These are phyloP conservation scores for Amphicarpaea edgeworthii DNA, from an alignment of 306 rosid genomes.

Conservation along the genomic window DNA sequence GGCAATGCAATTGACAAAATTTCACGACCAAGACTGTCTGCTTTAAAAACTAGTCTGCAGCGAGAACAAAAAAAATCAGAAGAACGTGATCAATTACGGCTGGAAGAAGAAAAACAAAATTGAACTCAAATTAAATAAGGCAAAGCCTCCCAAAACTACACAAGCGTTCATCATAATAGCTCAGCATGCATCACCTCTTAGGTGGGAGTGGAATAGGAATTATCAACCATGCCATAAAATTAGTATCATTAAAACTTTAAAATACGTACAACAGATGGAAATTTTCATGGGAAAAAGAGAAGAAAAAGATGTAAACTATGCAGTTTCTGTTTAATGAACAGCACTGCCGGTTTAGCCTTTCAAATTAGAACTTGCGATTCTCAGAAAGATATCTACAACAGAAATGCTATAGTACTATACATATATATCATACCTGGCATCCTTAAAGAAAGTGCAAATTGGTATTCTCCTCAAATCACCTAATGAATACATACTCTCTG, in stretches of 20 bases:
- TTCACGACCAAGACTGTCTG: conserved; percentile 80
- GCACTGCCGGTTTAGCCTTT: not conserved
- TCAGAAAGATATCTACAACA: not conserved
- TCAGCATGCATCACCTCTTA: conserved; percentile 11
- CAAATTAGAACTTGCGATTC: not conserved
- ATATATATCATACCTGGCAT: conserved; percentile 60
- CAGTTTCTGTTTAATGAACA: conserved; percentile 5
- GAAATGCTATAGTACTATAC: conserved; percentile 29
- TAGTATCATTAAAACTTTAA: conserved; percentile 3
- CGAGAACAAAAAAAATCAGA: conserved; percentile 34
- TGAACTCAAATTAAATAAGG: conserved; percentile 1
- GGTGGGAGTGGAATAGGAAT: not conserved
- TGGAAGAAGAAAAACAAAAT: not conserved
- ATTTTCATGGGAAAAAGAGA: not conserved
- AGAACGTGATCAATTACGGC: not conserved
- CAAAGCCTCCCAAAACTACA: not conserved
- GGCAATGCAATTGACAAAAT: conserved; percentile 86
- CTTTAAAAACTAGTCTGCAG: conserved; percentile 50
- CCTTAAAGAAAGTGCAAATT: conserved; percentile 67
- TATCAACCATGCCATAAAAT: not conserved
- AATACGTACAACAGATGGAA: conserved; percentile 26
- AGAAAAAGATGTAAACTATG: not conserved
- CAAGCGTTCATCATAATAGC: not conserved
- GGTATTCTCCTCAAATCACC: conserved; percentile 63
- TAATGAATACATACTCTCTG: conserved; percentile 50